A percentile compares a stretch with the other conserved stretches of the same genome.
phyloP scores from a whole-genome alignment of 2,329 filamentous ascomycete species.

The Ascochyta viciae-villosae region DNA sequence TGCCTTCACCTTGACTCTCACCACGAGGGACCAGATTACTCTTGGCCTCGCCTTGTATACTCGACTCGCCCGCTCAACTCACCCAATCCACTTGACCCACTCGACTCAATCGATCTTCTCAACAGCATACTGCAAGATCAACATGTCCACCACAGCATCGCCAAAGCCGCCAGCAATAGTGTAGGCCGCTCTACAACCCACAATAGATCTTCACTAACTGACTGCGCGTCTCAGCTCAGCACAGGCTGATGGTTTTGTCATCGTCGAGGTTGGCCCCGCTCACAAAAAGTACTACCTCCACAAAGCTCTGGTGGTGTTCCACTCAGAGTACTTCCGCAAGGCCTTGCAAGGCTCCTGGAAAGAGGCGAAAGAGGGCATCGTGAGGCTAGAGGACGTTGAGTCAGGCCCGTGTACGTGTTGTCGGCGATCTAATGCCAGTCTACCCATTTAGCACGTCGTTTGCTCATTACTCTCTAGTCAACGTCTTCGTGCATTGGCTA shows the following conservation, averaged over 20 bases:
- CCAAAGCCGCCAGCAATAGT: not conserved
- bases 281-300: conserved; percentile 13
- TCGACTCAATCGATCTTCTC: not conserved
- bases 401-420: not conserved
- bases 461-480: not conserved
- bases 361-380: conserved; percentile 7
- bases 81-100: not conserved
- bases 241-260: not conserved
- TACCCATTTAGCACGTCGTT: too few relatives aligned
- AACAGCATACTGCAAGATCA: not conserved
- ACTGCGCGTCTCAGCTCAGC: not conserved
- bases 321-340: conserved; percentile 19
- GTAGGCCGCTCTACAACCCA: not conserved
- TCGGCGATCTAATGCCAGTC: too few relatives aligned
- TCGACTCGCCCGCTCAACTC: not conserved
- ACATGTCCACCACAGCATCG: not conserved
- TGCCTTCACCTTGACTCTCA: not conserved
- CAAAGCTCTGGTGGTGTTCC: conserved; percentile 10
- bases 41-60: not conserved
- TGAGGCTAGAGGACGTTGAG: conserved; percentile 7
- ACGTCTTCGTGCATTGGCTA: not conserved
- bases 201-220: not conserved
- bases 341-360: conserved; percentile 11
- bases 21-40: not conserved
- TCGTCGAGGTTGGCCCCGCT: conserved; percentile 8